Evolutionary conservation across 768 basidiomycete genomes (phyloP), one percentile per base, ranked within the genome.

Genomic region (Clitopilus passeckerianus): DNA sequence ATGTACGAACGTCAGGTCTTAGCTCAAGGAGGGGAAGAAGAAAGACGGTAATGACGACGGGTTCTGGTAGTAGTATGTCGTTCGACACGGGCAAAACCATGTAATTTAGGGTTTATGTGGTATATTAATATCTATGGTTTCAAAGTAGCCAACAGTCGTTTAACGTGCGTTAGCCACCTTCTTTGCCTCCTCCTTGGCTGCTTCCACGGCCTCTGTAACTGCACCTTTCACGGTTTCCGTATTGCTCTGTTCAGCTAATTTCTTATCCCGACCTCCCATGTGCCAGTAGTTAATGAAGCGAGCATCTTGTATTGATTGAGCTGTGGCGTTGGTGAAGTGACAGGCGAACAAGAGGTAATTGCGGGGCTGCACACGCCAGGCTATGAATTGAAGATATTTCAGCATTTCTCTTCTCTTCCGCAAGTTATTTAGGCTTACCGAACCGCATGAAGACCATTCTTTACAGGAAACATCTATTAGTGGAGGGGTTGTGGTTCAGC

Each of bases 311-410:
- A 93, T 67, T 6, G 83, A 72, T 72, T 99, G 96, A 0, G 95
- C 92, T 20, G 91, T 80, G 1, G 88, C 85, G 70, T 99, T 99
- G 56, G 95, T 97, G 15, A 84, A 77, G 74, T 99, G 96, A 71
- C 95, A 98, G 2, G 88, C 94, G 75, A 98, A 93, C 53, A 98
- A 80, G 59, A 98, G 82, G 77, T 98, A 97, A 72, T 98, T 98
- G 65, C 96, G 87, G 7, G 96, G 96, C 65, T 95, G 87, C 43
- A 98, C 95, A 61, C 85, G 84, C 95, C 95, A 98, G 58, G 95
- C 95, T 95, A 64, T 10, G 57, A 41, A 57, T 37, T 24, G 34
- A 52, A 33, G 24, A 24, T 41, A 57, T 18, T 66, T 58, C 44
- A 61, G 60, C 57, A 34, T 22, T 1, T 54, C 7, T 6, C 22